Evolutionary conservation across 805 yeast species (phyloP).

Genomic region (Ogataea angusta): DNA sequence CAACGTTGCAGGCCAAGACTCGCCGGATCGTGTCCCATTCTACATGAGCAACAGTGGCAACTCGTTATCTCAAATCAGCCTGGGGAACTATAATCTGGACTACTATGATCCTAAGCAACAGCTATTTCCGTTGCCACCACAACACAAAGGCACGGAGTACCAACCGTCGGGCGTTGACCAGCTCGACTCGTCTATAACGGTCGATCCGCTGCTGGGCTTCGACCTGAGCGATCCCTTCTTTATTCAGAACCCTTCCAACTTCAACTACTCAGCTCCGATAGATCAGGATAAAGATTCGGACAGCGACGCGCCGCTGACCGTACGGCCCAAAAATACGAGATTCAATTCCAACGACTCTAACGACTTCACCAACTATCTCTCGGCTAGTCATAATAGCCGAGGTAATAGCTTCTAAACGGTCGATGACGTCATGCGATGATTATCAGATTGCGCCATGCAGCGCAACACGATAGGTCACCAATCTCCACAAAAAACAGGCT

Average conservation of each 20-base stretch:
- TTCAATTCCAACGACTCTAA: conserved; percentile 22
- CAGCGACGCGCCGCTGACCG: background rate
- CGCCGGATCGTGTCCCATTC: conserved; percentile 5
- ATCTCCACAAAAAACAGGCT: no score
- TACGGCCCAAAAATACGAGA: conserved; percentile 16
- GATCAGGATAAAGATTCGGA: conserved; percentile 1
- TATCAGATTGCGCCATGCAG: background rate
- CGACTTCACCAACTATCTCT: conserved; percentile 16
- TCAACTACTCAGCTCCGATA: conserved; percentile 31
- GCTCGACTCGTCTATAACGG: conserved; percentile 14
- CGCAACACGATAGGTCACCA: background rate
- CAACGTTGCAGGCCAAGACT: background rate
- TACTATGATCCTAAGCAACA: conserved; percentile 23
- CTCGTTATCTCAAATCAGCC: conserved; percentile 21
- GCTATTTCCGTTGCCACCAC: conserved; percentile 21
- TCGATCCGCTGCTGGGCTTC: conserved; percentile 40
- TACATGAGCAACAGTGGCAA: conserved; percentile 9
- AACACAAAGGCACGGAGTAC: conserved; percentile 6
- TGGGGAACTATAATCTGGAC: conserved; percentile 23
- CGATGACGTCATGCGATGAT: background rate
- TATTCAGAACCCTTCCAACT: conserved; percentile 47
- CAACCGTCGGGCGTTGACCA: conserved; percentile 5
- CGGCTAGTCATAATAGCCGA: conserved; percentile 10
- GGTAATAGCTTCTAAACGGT: conserved; percentile 8
- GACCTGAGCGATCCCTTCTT: conserved; percentile 49